A percentile compares a stretch with the other conserved stretches of the same genome.
Conservation (phyloP, 176 grass and related monocot genomes). For the Phoenix dactylifera region DNA sequence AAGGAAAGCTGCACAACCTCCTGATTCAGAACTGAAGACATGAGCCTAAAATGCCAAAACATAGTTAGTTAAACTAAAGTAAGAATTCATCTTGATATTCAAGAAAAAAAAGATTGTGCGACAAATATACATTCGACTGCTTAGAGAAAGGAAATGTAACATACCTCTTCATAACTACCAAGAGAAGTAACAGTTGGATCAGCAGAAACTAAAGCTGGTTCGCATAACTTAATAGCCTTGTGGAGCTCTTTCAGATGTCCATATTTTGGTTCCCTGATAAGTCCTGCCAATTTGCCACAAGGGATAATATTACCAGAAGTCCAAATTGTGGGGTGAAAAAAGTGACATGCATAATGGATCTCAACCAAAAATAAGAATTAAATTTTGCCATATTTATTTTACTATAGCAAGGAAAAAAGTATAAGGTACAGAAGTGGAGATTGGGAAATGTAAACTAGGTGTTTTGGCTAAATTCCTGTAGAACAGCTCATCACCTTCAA, state of each 20-base stretch:
- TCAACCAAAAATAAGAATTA: too few species aligned
- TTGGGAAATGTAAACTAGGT: too few species aligned
- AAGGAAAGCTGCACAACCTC: constrained; percentile 75
- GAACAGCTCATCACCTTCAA: too few species aligned
- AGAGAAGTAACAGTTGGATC: constrained; percentile 75
- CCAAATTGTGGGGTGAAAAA: too few species aligned
- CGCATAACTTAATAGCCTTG: constrained; percentile 84
- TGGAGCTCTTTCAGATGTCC: constrained; percentile 93
- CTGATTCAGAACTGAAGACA: constrained; percentile 61
- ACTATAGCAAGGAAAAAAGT: too few species aligned
- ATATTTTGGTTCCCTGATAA: constrained; percentile 86
- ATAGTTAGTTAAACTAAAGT: background rate
- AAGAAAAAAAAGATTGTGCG: background rate
- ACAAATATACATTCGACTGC: too few species aligned
- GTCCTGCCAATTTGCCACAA: constrained; percentile 34
- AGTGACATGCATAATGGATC: too few species aligned
- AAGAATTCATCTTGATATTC: background rate
- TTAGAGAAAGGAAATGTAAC: background rate
- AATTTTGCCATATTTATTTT: too few species aligned
- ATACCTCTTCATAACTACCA: constrained; percentile 85
- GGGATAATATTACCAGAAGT: background rate
- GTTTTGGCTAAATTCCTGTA: too few species aligned
- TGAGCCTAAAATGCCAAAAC: constrained; percentile 50
- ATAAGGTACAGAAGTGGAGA: too few species aligned
- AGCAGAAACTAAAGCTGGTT: constrained; percentile 70